Evolutionary conservation across 2,329 filamentous ascomycete species (phyloP).

Genomic region (Hortaea werneckii): DNA sequence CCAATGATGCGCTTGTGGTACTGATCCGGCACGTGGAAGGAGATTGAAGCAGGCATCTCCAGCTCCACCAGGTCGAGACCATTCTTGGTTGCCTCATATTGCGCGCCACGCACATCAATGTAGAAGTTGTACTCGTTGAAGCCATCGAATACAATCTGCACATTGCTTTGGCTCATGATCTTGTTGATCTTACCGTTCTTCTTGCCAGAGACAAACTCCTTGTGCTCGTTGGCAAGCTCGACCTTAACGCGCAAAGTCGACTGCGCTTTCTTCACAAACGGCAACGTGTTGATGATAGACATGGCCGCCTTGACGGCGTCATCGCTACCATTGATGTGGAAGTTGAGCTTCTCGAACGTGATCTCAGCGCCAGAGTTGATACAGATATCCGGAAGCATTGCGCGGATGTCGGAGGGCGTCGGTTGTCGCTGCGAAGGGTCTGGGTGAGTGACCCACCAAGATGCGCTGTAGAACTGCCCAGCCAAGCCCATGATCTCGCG

Average conservation of each 20-base stretch:
- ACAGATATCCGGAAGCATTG: constrained; percentile 92
- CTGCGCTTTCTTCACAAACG: constrained; percentile 74
- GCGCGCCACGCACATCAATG: constrained; percentile 87
- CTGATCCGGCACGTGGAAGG: constrained; percentile 96
- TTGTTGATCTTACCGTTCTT: constrained; percentile 99
- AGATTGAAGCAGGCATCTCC: constrained; percentile 98
- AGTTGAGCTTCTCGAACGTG: constrained; percentile 86
- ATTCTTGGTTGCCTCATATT: constrained; percentile 90
- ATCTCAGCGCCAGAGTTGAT: constrained; percentile 93
- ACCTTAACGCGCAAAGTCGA: constrained; percentile 97
- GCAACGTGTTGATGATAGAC: constrained; percentile 82
- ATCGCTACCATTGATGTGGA: constrained; percentile 89
- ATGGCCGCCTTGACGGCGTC: constrained; percentile 94
- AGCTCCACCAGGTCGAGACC: constrained; percentile 89
- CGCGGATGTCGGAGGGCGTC: constrained; percentile 60
- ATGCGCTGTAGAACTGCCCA: constrained; percentile 94
- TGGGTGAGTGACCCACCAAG: constrained; percentile 83
- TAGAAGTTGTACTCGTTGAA: constrained; percentile 99
- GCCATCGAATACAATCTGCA: constrained; percentile 97
- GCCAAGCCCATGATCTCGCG: constrained; percentile 92
- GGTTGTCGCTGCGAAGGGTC: constrained; percentile 55
- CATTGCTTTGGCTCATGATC: constrained; percentile 99
- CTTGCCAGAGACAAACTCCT: constrained; percentile 98
- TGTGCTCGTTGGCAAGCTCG: constrained; percentile 97
- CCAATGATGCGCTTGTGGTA: constrained; percentile 99